A percentile compares a stretch with the other conserved stretches of the same genome.
phyloP scores from a whole-genome alignment of 2,329 filamentous ascomycete genomes.

The Beauveria sp. region DNA sequence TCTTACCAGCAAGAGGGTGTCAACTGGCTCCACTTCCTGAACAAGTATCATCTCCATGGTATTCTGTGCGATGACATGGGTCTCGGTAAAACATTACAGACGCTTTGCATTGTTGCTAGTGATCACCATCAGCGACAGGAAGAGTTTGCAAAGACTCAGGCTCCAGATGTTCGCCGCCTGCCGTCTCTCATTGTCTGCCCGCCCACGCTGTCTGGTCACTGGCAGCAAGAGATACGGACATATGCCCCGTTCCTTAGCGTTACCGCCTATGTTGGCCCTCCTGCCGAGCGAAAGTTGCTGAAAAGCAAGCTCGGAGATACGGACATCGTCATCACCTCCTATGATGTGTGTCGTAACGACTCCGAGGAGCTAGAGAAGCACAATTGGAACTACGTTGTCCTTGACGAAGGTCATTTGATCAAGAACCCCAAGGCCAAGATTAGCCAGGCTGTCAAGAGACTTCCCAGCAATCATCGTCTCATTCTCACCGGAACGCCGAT shows the following conservation, averaged over 20 bases:
- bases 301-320: slow-evolving; percentile 64
- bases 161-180: slow-evolving; percentile 68
- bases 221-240: slow-evolving; percentile 94
- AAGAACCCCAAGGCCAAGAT: slow-evolving; percentile 98
- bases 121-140: slow-evolving; percentile 92
- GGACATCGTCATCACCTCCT: slow-evolving; percentile 94
- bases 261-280: slow-evolving; percentile 85
- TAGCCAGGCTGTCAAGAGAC: slow-evolving; percentile 81
- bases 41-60: slow-evolving; percentile 94
- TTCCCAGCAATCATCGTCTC: slow-evolving; percentile 86
- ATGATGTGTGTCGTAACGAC: slow-evolving; percentile 96
- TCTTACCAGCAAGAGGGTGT: slow-evolving; percentile 98
- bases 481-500: slow-evolving; percentile 97
- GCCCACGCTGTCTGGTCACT: slow-evolving; percentile 92
- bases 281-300: slow-evolving; percentile 67
- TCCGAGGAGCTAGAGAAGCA: slow-evolving; percentile 74
- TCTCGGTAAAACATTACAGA: slow-evolving; percentile 94
- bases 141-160: slow-evolving; percentile 76
- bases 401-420: slow-evolving; percentile 96
- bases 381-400: slow-evolving; percentile 94
- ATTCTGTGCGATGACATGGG: slow-evolving; percentile 99
- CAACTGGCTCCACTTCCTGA: slow-evolving; percentile 97
- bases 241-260: slow-evolving; percentile 92
- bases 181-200: slow-evolving; percentile 95
- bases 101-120: slow-evolving; percentile 94